Conservation (phyloP, 2,329 filamentous ascomycete species). For the Trichophyton verrucosum region DNA sequence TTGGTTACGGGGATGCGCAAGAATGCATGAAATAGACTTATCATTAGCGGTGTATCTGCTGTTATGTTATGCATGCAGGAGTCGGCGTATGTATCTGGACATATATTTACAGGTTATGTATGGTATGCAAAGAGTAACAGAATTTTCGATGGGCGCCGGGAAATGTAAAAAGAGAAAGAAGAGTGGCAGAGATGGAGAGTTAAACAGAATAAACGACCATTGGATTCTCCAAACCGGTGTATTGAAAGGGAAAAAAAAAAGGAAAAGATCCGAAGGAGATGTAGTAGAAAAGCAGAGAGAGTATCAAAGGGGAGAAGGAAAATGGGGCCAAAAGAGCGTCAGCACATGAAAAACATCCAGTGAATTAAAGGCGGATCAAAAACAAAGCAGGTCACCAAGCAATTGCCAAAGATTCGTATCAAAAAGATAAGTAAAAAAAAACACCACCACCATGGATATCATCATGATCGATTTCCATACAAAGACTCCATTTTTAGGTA, state of each 20-base stretch:
- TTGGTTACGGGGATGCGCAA: not conserved
- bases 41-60: not conserved
- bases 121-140: slow-evolving; percentile 1
- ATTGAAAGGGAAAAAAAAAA: not conserved
- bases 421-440: not conserved
- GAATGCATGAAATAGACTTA: not conserved
- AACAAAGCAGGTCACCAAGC: not conserved
- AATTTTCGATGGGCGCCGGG: slow-evolving; percentile 1
- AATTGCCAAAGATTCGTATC: not conserved
- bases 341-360: not conserved
- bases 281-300: not conserved
- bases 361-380: not conserved
- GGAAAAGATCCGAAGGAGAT: not conserved
- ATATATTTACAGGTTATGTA: slow-evolving; percentile 2
- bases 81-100: slow-evolving; percentile 2
- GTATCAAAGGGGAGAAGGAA: not conserved
- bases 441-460: not conserved
- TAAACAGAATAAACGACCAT: not conserved
- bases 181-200: not conserved
- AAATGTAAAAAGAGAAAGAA: not conserved
- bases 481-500: slow-evolving; percentile 11
- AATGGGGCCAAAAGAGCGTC: not conserved
- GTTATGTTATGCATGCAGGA: not conserved
- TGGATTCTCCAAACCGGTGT: not conserved
- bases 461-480: slow-evolving; percentile 9